A percentile compares a stretch with the other conserved stretches of the same genome.
phyloP scores from a whole-genome alignment of 2,329 filamentous ascomycete species.

The Aspergillus ibericus region DNA sequence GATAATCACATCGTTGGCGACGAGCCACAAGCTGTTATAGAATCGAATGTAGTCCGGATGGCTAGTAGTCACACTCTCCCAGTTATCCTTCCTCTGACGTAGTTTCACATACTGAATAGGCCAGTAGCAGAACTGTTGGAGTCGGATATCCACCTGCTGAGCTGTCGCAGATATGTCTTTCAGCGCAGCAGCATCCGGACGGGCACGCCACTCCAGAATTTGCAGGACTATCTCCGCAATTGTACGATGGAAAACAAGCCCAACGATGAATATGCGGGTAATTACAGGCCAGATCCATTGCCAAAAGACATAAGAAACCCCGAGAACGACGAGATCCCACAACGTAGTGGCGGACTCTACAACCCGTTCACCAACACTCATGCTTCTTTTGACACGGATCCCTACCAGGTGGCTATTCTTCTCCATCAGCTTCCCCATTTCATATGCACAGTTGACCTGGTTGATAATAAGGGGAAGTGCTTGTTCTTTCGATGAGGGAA shows the following conservation, averaged over 20 bases:
- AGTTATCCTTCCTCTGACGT: slow-evolving; percentile 83
- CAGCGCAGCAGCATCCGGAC: slow-evolving; percentile 75
- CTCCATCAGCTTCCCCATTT: slow-evolving; percentile 80
- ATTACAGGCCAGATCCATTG: slow-evolving; percentile 77
- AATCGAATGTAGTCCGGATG: slow-evolving; percentile 98
- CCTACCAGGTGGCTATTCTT: slow-evolving; percentile 87
- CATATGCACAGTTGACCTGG: slow-evolving; percentile 94
- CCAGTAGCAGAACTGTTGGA: slow-evolving; percentile 99
- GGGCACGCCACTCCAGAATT: slow-evolving; percentile 80
- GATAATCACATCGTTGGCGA: slow-evolving; percentile 98
- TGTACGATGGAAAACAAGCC: slow-evolving; percentile 75
- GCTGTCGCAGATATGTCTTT: slow-evolving; percentile 97
- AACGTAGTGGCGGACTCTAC: slow-evolving; percentile 89
- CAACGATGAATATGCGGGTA: slow-evolving; percentile 70
- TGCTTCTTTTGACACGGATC: slow-evolving; percentile 73
- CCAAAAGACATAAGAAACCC: slow-evolving; percentile 69
- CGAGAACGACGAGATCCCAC: slow-evolving; percentile 70
- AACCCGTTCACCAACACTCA: slow-evolving; percentile 92
- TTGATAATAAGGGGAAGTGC: slow-evolving; percentile 79
- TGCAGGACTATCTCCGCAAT: slow-evolving; percentile 75
- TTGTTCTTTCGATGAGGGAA: slow-evolving; percentile 77
- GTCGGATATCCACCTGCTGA: slow-evolving; percentile 92
- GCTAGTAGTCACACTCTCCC: slow-evolving; percentile 92
- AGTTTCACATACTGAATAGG: slow-evolving; percentile 93
- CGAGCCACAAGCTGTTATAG: slow-evolving; percentile 97